Percentiles rank a stretch among this genome's conserved stretches.
These are phyloP conservation scores for Passalora sequoiae DNA, from an alignment of 2,329 filamentous ascomycete species.

Conservation along the genomic window DNA sequence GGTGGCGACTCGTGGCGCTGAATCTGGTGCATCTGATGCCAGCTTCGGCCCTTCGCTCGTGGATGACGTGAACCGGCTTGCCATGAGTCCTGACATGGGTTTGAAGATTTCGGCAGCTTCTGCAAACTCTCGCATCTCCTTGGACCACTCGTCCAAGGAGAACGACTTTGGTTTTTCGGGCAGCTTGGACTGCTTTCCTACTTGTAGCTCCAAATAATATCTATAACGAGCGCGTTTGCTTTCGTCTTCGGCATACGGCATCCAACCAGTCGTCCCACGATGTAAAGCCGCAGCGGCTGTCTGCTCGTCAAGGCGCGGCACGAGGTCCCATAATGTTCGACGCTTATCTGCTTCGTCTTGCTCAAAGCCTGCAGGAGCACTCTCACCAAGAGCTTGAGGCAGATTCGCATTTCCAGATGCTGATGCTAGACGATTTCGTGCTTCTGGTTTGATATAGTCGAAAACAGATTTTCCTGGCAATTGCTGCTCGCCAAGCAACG, in stretches of 20 bases:
- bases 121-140: slow-evolving; percentile 74
- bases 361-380: slow-evolving; percentile 59
- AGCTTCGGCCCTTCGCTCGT: slow-evolving; percentile 40
- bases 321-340: slow-evolving; percentile 48
- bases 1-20: slow-evolving; percentile 29
- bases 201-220: slow-evolving; percentile 71
- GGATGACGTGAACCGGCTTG: slow-evolving; percentile 79
- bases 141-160: slow-evolving; percentile 67
- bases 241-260: slow-evolving; percentile 80
- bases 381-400: slow-evolving; percentile 70
- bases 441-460: slow-evolving; percentile 76
- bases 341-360: slow-evolving; percentile 59
- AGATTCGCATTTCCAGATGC: slow-evolving; percentile 72
- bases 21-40: slow-evolving; percentile 30
- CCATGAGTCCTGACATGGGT: slow-evolving; percentile 88
- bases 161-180: slow-evolving; percentile 52
- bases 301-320: slow-evolving; percentile 41
- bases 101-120: slow-evolving; percentile 76
- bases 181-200: slow-evolving; percentile 55
- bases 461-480: slow-evolving; percentile 93
- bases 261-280: slow-evolving; percentile 57
- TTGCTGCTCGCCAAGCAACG: slow-evolving; percentile 71
- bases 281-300: slow-evolving; percentile 44
- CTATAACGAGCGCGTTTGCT: slow-evolving; percentile 76
- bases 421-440: slow-evolving; percentile 69